phyloP scores from a whole-genome alignment of 352 stramenopile genomes.

The Phytophthora idaei region DNA sequence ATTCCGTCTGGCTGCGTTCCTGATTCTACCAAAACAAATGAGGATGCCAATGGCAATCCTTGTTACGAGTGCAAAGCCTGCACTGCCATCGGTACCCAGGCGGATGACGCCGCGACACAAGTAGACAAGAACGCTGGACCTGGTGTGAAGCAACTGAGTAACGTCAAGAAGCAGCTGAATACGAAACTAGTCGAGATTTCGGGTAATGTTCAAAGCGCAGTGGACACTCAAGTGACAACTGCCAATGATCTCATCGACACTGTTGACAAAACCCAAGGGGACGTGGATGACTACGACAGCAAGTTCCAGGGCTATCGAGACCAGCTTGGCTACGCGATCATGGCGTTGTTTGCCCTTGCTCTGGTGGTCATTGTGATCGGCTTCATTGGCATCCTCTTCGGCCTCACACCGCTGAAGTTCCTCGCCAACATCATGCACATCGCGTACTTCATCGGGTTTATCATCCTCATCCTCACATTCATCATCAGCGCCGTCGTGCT shows the following conservation, averaged over 20 bases:
- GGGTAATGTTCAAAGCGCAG: slow-evolving; percentile 36
- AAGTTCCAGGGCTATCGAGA: slow-evolving; percentile 53
- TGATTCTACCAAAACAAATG: slow-evolving; percentile 1
- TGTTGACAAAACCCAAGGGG: slow-evolving; percentile 34
- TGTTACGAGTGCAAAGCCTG: slow-evolving; percentile 52
- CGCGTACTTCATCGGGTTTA: slow-evolving; percentile 72
- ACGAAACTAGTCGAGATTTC: slow-evolving; percentile 46
- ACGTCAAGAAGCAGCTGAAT: slow-evolving; percentile 43
- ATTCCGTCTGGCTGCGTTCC: slow-evolving; percentile 20
- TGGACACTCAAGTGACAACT: slow-evolving; percentile 42
- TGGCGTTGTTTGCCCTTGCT: slow-evolving; percentile 61
- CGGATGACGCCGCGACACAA: slow-evolving; percentile 29
- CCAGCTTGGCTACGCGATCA: slow-evolving; percentile 44
- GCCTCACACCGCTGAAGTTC: slow-evolving; percentile 60
- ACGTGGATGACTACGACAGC: slow-evolving; percentile 41
- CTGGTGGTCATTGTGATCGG: slow-evolving; percentile 60
- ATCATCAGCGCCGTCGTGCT: slow-evolving; percentile 63
- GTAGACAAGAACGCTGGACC: slow-evolving; percentile 47
- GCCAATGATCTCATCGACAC: slow-evolving; percentile 32
- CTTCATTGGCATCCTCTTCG: slow-evolving; percentile 71
- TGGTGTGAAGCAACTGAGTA: slow-evolving; percentile 40
- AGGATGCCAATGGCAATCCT: slow-evolving; percentile 20
- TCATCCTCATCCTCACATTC: slow-evolving; percentile 68
- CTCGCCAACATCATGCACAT: slow-evolving; percentile 78
- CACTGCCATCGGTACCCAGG: slow-evolving; percentile 38